Base-by-base conservation (phyloP, 2,329 filamentous ascomycete species). In the Cucurbitaria berberidis region DNA sequence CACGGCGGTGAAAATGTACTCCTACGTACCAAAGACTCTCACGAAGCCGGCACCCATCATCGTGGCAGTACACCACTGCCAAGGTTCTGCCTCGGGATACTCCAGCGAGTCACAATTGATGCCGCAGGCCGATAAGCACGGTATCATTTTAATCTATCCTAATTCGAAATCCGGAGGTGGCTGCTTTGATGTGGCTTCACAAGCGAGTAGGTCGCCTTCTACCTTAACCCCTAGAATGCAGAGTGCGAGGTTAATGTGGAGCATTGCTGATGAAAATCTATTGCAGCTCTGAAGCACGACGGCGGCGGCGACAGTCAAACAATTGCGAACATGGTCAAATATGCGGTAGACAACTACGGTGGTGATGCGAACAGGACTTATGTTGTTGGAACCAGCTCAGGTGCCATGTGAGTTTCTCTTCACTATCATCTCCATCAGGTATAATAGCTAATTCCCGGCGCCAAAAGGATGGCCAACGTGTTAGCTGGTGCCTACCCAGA, bases 1-100 rank as follows among this genome's bases (percentile, higher is more conserved):
- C 18, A 78, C 77, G 19, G 77, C 78, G 39, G 77, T 80, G 9
- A 70, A 73, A 19, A 83, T 84, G 72, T 82, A 81, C 72, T 78
- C 83, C 55, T 79, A 79, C 47, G 74, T 77, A 24, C 76, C 76
- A 1, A 74, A 73, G 48, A 74, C 77, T 16, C 69, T 76, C 2
- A 46, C 74, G 1, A 77, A 69, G 15, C 81, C 82, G 0, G 77
- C 80, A 1, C 62, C 62, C 22, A 63, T 64, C 34, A 43, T 64
- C 29, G 59, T 64, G 15, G 59, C 59, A 9, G 52, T 63, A 6
- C 62, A 66, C 40, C 57, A 60, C 36, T 66, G 62, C 45, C 58
- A 63, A 26, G 62, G 62, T 7, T 58, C 58, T 16, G 62, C 60
- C 1, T 43, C 42, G 34, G 56, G 42, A 26, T 62, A 60, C 45